Evolutionary conservation across 2,329 filamentous ascomycete genomes (phyloP).

Genomic region (Diaporthe amygdali): DNA sequence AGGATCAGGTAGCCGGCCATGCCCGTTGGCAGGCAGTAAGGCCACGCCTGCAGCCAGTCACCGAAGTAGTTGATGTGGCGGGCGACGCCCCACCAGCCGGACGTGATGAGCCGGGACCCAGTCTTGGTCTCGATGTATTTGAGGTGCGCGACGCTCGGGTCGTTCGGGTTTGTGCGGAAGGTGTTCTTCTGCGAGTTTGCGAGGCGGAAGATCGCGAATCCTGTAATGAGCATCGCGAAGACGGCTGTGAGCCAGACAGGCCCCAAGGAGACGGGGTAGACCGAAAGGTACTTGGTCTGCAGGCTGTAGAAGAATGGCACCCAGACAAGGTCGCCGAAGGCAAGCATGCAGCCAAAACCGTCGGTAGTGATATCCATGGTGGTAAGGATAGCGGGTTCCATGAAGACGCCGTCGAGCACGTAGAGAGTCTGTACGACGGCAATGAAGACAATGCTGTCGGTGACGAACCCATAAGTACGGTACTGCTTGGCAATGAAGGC

Average conservation of each 20-base stretch:
- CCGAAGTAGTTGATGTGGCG: conserved; percentile 96
- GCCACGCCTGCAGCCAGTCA: conserved; percentile 94
- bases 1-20: conserved; percentile 81
- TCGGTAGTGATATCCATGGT: conserved; percentile 95
- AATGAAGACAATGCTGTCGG: conserved; percentile 84
- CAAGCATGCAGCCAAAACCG: conserved; percentile 93
- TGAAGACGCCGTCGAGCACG: conserved; percentile 82
- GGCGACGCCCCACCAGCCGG: conserved; percentile 92
- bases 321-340: conserved; percentile 93
- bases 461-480: conserved; percentile 80
- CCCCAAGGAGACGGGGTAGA: conserved; percentile 82
- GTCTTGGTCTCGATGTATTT: conserved; percentile 84
- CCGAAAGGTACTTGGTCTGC: conserved; percentile 83
- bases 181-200: conserved; percentile 94
- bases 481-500: conserved; percentile 89
- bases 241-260: conserved; percentile 68
- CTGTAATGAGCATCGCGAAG: conserved; percentile 68
- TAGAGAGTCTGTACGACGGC: conserved; percentile 81
- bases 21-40: conserved; percentile 86
- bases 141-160: conserved; percentile 79
- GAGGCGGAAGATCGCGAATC: conserved; percentile 93
- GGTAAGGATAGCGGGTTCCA: conserved; percentile 87
- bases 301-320: conserved; percentile 88
- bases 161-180: conserved; percentile 86
- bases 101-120: conserved; percentile 80